Base-by-base conservation (phyloP, 495 filamentous ascomycete species). In the Penicillium antarcticum region DNA sequence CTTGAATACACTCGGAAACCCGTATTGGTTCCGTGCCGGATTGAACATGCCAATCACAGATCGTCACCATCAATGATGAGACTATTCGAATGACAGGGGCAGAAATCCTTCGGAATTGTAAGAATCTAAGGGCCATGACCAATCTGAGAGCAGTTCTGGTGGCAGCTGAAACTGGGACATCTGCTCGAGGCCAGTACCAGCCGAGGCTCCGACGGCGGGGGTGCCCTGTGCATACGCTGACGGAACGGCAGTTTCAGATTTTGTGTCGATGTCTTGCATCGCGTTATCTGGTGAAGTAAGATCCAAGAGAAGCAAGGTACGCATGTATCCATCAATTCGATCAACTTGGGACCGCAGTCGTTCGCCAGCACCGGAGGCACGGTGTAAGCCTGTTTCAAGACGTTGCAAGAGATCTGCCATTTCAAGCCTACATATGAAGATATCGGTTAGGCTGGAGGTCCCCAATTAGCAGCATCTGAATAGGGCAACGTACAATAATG, bases 341-440 rank as follows among this genome's bases (percentile, higher is more conserved):
- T 71, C 63, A 5, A 79, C 69, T 18, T 77, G 73, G 31, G 55
- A 53, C 10, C 74, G 69, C 0, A 79, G 66, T 31, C 69, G 67
- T 46, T 63, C 55, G 26, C 69, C 67, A 16, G 71, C 69, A 39
- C 74, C 72, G 3, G 69, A 60, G 40, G 67, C 65, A 4, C 63
- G 68, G 29, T 72, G 65, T 10, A 74, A 56, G 17, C 68, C 67
- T 16, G 53, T 60, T 60, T 79, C 75, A 21, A 80, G 66, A 36
- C 63, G 72, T 24, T 71, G 56, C 7, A 80, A 68, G n/a, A 80
- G 69, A 35, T 73, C 65, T 11, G 75, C 77, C 71, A 80, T 78
- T 45, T 72, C 53, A 61, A 64, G 58, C 3, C 65, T 65, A 21
- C 7, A 67, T 23, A 2, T 5, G 37, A 5, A 12, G 3, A 36